phyloP scores from a whole-genome alignment of 306 rosid species.

The Casuarina equisetifolia region DNA sequence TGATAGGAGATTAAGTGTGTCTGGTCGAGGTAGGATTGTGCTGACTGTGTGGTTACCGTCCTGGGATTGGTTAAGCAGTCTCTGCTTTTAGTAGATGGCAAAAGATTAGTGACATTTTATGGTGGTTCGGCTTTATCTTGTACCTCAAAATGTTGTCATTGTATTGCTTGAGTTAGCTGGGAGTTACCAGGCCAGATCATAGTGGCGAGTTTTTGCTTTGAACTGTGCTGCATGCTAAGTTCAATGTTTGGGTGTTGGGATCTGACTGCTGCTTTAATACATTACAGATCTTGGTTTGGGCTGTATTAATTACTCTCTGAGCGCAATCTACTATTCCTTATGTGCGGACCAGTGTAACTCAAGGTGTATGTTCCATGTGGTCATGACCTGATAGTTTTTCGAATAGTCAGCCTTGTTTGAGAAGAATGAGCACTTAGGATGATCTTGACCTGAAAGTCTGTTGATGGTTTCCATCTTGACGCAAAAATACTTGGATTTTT shows the following conservation, averaged over 20 bases:
- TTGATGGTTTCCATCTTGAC: background rate
- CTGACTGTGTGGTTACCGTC: background rate
- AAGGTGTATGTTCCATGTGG: background rate
- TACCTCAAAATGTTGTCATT: background rate
- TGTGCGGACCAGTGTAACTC: background rate
- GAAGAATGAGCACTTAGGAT: background rate
- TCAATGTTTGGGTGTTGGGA: background rate
- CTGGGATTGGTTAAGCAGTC: background rate
- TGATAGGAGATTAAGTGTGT: background rate
- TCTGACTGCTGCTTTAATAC: background rate
- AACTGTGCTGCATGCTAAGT: background rate
- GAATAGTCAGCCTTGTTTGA: background rate
- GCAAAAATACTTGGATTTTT: background rate
- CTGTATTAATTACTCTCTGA: background rate
- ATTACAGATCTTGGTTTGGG: background rate
- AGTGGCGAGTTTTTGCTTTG: background rate
- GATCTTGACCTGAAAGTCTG: conserved; percentile 7
- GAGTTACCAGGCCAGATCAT: background rate
- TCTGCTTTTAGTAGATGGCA: background rate
- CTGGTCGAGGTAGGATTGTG: background rate
- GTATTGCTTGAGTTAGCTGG: background rate
- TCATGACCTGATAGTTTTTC: background rate
- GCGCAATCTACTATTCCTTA: background rate
- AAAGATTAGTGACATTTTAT: background rate
- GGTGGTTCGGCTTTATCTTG: background rate